Percentiles rank a stretch among this genome's conserved stretches.
Evolutionary conservation across 2,329 filamentous ascomycete genomes (phyloP).

Genomic region (Fusarium tanahbumbuense): DNA sequence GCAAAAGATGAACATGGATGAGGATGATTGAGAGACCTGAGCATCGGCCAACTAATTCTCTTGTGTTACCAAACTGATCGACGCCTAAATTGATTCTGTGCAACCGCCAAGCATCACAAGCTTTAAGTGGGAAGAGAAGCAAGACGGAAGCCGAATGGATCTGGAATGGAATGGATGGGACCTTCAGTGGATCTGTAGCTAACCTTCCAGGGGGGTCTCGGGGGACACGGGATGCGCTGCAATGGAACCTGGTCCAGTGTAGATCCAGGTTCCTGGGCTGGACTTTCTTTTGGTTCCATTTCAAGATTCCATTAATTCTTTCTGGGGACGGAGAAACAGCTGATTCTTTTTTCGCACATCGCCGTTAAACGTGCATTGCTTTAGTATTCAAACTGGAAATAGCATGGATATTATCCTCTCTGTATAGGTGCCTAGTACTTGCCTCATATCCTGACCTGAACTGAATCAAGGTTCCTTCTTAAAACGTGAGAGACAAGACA

Average conservation of each 20-base stretch:
- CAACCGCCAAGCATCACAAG: slow-evolving; percentile 13
- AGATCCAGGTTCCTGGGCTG: slow-evolving; percentile 17
- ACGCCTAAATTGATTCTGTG: slow-evolving; percentile 11
- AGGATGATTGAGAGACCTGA: not conserved
- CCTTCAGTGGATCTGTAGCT: slow-evolving; percentile 12
- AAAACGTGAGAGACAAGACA: slow-evolving; percentile 18
- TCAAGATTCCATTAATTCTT: slow-evolving; percentile 3
- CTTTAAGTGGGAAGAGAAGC: not conserved
- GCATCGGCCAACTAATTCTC: not conserved
- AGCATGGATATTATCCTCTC: not conserved
- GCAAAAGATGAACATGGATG: not conserved
- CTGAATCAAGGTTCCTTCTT: slow-evolving; percentile 22
- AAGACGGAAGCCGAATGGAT: slow-evolving; percentile 13
- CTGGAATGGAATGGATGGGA: slow-evolving; percentile 7
- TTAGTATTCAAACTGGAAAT: not conserved
- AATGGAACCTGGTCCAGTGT: slow-evolving; percentile 17
- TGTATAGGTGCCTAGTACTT: not conserved
- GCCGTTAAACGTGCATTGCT: not conserved
- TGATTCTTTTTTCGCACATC: slow-evolving; percentile 11
- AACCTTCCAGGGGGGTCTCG: slow-evolving; percentile 1
- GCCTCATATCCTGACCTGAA: not conserved
- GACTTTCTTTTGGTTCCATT: not conserved
- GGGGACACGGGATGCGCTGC: not conserved
- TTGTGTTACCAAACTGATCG: slow-evolving; percentile 8
- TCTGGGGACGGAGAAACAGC: slow-evolving; percentile 15